Evolutionary conservation across 1,284 basidiomycete species (phyloP), one percentile per base, ranked within the genome.

Genomic region (Thelephora terrestris): DNA sequence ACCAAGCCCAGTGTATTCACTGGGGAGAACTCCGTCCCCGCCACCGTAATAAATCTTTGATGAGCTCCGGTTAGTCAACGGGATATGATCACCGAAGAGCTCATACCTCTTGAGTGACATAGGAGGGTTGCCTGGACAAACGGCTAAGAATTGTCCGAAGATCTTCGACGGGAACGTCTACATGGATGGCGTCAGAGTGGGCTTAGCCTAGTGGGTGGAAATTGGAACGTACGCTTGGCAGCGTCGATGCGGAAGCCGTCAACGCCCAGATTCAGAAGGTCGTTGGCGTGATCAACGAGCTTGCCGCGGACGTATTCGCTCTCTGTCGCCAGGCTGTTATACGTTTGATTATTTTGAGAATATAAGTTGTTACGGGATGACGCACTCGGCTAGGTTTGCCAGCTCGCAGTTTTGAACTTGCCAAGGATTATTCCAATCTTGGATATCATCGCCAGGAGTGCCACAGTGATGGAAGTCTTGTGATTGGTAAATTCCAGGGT

Each of bases 211-310:
- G 29, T 21, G 7, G 25, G 20, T 20, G 14, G 21, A 45, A 17
- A 23, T 24, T 5, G 17, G 37, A 7, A 55, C 66, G 48, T 56
- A 82, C 80, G 73, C 63, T 84, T 85, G 0, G 80, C 72, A 7
- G 82, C 80, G 59, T 86, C 82, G 34, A 85, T 62, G 0, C 81
- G 71, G 36, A 85, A 63, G 0, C 83, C 83, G 55, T 79, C 78
- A 2, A 78, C 72, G 2, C 81, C 81, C 10, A 85, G 65, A 1
- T 75, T 76, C 23, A 82, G 51, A 2, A 84, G 61, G 47, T 84
- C 78, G 53, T 83, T 80, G 2, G 58, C 76, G 58, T 83, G 83
- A 16, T 64, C 53, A 0, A 78, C 79, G 1, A 84, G 70, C 7
- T 68, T 61, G 1, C 58, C 59, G 27, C 75, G 71, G 18, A 84